These are phyloP conservation scores for Penicillium sp. DNA, from an alignment of 2,329 filamentous ascomycete species.

Conservation along the genomic window DNA sequence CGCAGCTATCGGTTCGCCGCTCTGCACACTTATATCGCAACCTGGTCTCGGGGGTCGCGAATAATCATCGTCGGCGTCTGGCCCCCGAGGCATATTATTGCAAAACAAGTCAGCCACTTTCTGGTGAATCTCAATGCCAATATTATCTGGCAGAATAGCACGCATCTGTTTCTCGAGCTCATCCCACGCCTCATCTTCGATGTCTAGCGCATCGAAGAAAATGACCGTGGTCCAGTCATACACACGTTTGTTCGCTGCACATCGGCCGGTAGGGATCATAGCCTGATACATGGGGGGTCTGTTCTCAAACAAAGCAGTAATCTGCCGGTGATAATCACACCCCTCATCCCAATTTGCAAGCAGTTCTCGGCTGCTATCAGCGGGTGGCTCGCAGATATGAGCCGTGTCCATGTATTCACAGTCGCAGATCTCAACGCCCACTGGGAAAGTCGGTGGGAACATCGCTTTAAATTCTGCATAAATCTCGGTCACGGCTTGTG, in stretches of 20 bases:
- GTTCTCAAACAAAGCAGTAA: neutral
- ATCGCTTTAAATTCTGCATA: no score
- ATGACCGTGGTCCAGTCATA: neutral
- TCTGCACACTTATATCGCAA: neutral
- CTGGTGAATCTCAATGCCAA: conserved; percentile 9
- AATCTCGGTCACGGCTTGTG: neutral
- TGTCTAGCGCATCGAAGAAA: neutral
- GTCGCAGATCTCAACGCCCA: neutral
- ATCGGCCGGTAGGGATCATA: conserved; percentile 4
- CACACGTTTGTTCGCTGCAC: neutral
- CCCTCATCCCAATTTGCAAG: conserved; percentile 2
- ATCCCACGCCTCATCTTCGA: neutral
- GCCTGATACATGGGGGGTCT: neutral
- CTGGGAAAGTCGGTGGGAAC: no score
- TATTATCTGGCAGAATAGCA: neutral
- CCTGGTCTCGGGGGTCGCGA: conserved; percentile 5
- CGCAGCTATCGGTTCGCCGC: neutral
- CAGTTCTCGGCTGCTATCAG: neutral
- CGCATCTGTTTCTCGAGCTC: neutral
- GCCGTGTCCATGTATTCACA: neutral
- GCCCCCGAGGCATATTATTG: neutral
- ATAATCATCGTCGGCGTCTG: neutral
- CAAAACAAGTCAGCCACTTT: neutral
- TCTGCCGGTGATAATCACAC: neutral
- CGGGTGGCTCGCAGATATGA: neutral